Evolutionary conservation across 352 stramenopile genomes (phyloP).

Genomic region (Phytophthora quininea): DNA sequence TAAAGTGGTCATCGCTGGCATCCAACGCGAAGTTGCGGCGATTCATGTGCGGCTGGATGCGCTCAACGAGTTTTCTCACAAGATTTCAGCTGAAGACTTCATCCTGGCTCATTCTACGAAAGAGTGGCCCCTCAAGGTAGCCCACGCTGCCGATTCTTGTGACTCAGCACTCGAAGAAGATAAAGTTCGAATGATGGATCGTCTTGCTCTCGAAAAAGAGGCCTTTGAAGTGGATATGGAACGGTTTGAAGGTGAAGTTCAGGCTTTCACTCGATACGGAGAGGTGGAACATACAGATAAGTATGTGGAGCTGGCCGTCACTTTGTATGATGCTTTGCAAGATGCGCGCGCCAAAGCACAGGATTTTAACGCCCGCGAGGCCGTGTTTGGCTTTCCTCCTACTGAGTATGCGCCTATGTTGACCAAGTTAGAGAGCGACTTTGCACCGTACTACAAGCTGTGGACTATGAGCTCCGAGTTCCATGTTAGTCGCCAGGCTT

Average conservation of each 20-base stretch:
- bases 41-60: conserved; percentile 79
- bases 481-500: conserved; percentile 90
- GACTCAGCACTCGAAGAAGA: conserved; percentile 91
- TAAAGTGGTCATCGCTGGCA: conserved; percentile 76
- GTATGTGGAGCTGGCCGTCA: conserved; percentile 88
- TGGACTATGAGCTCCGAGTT: conserved; percentile 97
- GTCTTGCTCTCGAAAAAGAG: conserved; percentile 91
- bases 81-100: conserved; percentile 90
- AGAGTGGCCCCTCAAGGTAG: conserved; percentile 85
- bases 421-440: conserved; percentile 83
- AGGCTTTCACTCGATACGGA: conserved; percentile 88
- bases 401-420: conserved; percentile 91
- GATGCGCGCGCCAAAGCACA: conserved; percentile 90
- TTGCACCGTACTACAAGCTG: conserved; percentile 93
- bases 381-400: conserved; percentile 92
- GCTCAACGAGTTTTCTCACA: conserved; percentile 86
- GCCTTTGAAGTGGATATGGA: conserved; percentile 86
- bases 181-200: conserved; percentile 95
- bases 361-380: conserved; percentile 93
- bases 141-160: conserved; percentile 80
- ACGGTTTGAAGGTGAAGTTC: conserved; percentile 88
- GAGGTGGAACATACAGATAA: conserved; percentile 90
- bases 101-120: conserved; percentile 90
- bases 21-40: conserved; percentile 75
- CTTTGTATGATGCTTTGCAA: conserved; percentile 89